Base-by-base conservation (phyloP, 2,329 filamentous ascomycete species). In the Zymoseptoria ardabiliae region DNA sequence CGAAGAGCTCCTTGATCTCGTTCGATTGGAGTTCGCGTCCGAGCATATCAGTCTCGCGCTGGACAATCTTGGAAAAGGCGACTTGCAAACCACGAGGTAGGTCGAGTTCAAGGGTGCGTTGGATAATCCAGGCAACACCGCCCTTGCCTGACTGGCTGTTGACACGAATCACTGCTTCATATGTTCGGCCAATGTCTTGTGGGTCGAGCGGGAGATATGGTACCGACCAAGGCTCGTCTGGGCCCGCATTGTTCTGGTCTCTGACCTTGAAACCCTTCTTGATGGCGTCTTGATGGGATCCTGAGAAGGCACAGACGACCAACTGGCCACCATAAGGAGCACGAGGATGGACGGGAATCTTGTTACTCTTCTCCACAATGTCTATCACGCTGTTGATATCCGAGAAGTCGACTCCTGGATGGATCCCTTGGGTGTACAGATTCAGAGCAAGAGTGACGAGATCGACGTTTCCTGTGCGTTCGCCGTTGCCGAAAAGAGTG, bases 71-170 rank as follows among this genome's bases (percentile, higher is more conserved):
- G 73, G 88, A 90, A 75, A 97, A 97, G 54, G 90, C 91, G 65
- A 97, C 83, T 76, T 97, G 93, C 55, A 97, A 83, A 56, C 91
- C 91, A 63, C 94, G 90, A 17, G 94, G 94, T 55, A 97, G 84
- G 74, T 97, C 94, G 69, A 97, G 88, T 71, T 94, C 85, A 63
- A 97, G 85, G 70, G 91, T 88, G 68, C 89, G 87, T 72, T 92
- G 86, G 72, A 97, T 92, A 72, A 97, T 89, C 90, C 90, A 97
- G 55, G 93, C 92, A 61, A 90, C 87, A 68, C 94, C 94, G 62
- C 93, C 93, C 79, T 99, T 97, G 65, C 93, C 93, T 68, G 86
- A 90, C 74, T 97, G 93, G 19, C 90, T 96, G 80, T 97, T 99
- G 82, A 97, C 93, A 61, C 93, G 89, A 72, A 97, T 97, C 72